phyloP scores from a whole-genome alignment of 2,329 filamentous ascomycete genomes.

The Aspergillus fumigatus region DNA sequence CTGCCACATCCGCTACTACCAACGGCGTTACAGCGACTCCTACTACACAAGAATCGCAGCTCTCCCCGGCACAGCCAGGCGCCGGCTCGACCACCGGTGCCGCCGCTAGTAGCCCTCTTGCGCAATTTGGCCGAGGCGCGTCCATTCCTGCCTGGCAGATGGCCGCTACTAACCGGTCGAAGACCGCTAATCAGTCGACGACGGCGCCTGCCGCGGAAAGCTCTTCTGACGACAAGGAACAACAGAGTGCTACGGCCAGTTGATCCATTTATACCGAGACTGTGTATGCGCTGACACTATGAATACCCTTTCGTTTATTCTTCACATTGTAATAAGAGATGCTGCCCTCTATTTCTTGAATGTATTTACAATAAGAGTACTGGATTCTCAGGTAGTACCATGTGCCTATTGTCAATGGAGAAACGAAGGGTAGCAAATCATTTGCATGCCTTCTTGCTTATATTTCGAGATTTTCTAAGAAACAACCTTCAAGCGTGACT shows the following conservation, averaged over 20 bases:
- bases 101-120: constrained; percentile 44
- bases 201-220: constrained; percentile 17
- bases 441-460: not conserved
- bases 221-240: constrained; percentile 19
- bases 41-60: constrained; percentile 22
- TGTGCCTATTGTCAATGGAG: not conserved
- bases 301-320: constrained; percentile 4
- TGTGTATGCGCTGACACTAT: not conserved
- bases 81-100: constrained; percentile 29
- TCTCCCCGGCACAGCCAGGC: constrained; percentile 25
- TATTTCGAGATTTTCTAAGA: not conserved
- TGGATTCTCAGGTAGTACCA: not conserved
- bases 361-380: constrained; percentile 19
- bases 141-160: constrained; percentile 79
- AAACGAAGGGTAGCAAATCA: not conserved
- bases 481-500: not conserved
- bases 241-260: constrained; percentile 27
- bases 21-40: constrained; percentile 27
- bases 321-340: not conserved
- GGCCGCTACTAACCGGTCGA: constrained; percentile 57
- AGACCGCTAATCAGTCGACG: constrained; percentile 28
- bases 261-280: constrained; percentile 11
- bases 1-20: constrained; percentile 16
- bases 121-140: constrained; percentile 50
- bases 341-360: constrained; percentile 8